Evolutionary conservation across 2,329 filamentous ascomycete species (phyloP).

Genomic region (Bipolaris cookei): DNA sequence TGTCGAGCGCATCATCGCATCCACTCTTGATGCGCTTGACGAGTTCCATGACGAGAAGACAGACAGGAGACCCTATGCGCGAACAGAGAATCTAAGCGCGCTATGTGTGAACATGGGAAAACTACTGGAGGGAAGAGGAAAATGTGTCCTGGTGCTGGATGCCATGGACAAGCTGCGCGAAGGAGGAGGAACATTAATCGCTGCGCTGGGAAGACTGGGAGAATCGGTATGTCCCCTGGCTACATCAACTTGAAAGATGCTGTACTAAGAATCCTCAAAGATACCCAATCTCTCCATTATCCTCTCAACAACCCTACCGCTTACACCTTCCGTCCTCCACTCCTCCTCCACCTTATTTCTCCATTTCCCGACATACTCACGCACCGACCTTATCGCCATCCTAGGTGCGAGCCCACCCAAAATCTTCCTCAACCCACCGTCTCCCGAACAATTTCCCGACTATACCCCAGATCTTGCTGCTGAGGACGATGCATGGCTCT

Average conservation of each 20-base stretch:
- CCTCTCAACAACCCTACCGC: slow-evolving; percentile 76
- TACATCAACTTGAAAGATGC: slow-evolving; percentile 6
- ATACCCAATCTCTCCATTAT: slow-evolving; percentile 79
- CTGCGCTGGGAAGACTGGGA: slow-evolving; percentile 79
- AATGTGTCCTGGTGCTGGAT: slow-evolving; percentile 86
- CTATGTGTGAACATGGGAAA: slow-evolving; percentile 74
- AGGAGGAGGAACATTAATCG: slow-evolving; percentile 75
- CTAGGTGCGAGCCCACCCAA: slow-evolving; percentile 61
- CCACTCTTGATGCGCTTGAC: slow-evolving; percentile 52
- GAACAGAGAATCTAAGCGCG: slow-evolving; percentile 82
- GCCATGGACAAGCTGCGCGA: slow-evolving; percentile 86
- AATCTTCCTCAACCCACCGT: slow-evolving; percentile 52
- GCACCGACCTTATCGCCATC: slow-evolving; percentile 79
- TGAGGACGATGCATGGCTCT: slow-evolving; percentile 71
- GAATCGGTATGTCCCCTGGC: slow-evolving; percentile 68
- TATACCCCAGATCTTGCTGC: slow-evolving; percentile 56
- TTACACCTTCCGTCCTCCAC: slow-evolving; percentile 69
- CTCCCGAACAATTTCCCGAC: slow-evolving; percentile 52
- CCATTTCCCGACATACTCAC: slow-evolving; percentile 83
- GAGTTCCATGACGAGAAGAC: slow-evolving; percentile 49
- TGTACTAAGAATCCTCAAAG: slow-evolving; percentile 53
- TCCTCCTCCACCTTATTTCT: slow-evolving; percentile 75
- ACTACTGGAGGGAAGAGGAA: slow-evolving; percentile 62
- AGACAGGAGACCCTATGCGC: slow-evolving; percentile 57
- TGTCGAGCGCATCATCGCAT: slow-evolving; percentile 71